Conservation (phyloP, 495 filamentous ascomycete genomes). For the Penicillium cataractarum region DNA sequence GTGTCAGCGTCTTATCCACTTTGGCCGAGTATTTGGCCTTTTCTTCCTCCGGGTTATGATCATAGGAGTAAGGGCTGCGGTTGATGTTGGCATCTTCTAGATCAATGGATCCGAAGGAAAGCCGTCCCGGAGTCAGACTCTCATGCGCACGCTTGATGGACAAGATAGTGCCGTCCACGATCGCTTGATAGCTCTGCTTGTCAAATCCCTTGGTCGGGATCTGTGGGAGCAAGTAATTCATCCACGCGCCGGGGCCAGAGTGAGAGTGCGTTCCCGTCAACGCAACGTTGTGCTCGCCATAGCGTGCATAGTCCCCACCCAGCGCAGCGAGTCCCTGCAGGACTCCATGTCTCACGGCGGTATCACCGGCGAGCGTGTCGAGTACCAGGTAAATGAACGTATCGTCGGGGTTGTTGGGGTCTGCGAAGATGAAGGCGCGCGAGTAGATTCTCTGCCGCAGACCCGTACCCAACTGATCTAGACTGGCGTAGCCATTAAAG, state of each 20-base stretch:
- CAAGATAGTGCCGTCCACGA: slow-evolving; percentile 82
- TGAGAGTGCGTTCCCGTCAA: slow-evolving; percentile 94
- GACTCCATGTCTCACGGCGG: slow-evolving; percentile 85
- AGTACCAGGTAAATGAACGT: slow-evolving; percentile 88
- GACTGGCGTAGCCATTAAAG: slow-evolving; percentile 90
- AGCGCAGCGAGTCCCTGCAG: slow-evolving; percentile 68
- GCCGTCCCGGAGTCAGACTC: slow-evolving; percentile 67
- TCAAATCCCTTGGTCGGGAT: slow-evolving; percentile 91
- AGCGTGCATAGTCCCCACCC: slow-evolving; percentile 70
- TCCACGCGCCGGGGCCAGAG: slow-evolving; percentile 89
- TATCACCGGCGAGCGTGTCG: slow-evolving; percentile 89
- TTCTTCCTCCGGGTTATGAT: slow-evolving; percentile 83
- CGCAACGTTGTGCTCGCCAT: slow-evolving; percentile 83
- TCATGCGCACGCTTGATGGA: slow-evolving; percentile 85
- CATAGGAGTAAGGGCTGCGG: slow-evolving; percentile 87
- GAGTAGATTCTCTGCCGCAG: slow-evolving; percentile 89
- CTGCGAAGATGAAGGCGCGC: slow-evolving; percentile 85
- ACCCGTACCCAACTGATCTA: slow-evolving; percentile 84
- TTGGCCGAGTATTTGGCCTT: slow-evolving; percentile 71
- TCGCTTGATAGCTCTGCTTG: slow-evolving; percentile 83
- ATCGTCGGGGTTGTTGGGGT: slow-evolving; percentile 64
- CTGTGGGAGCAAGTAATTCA: slow-evolving; percentile 95
- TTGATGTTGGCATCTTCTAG: slow-evolving; percentile 86
- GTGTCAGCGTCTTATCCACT: slow-evolving; percentile 85
- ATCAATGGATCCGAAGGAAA: slow-evolving; percentile 74